Conservation (phyloP, 352 stramenopile genomes). For the Pythium rishiriense region DNA sequence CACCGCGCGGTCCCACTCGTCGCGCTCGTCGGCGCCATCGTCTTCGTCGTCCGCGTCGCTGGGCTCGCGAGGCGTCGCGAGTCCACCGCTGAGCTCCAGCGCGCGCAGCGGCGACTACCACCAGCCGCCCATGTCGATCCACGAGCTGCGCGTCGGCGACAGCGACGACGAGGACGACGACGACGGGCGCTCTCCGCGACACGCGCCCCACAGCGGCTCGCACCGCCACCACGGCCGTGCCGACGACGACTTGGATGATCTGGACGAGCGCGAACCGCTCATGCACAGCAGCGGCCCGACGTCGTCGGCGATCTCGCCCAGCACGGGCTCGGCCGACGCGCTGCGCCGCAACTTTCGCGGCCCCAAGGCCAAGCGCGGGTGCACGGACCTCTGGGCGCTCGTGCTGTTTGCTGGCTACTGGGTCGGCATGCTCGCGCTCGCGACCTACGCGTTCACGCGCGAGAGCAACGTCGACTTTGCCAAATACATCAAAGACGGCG, state of each 20-base stretch:
- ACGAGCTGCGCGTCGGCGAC: slow-evolving; percentile 20
- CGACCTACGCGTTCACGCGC: slow-evolving; percentile 62
- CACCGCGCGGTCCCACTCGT: not conserved
- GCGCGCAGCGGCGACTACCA: slow-evolving; percentile 9
- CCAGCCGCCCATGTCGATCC: not conserved
- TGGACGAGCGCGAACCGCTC: slow-evolving; percentile 49
- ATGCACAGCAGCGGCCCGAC: slow-evolving; percentile 32
- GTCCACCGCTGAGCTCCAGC: slow-evolving; percentile 3
- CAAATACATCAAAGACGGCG: slow-evolving; percentile 76
- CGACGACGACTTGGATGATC: slow-evolving; percentile 21
- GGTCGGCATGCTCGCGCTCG: slow-evolving; percentile 76
- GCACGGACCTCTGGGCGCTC: slow-evolving; percentile 64
- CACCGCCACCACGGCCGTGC: not conserved
- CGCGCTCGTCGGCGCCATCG: slow-evolving; percentile 2
- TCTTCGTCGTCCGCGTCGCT: not conserved
- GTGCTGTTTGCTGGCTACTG: slow-evolving; percentile 63
- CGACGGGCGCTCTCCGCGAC: slow-evolving; percentile 6
- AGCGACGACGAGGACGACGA: slow-evolving; percentile 26
- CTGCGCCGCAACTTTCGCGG: slow-evolving; percentile 47
- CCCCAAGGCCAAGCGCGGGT: slow-evolving; percentile 42
- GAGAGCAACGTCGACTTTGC: slow-evolving; percentile 68
- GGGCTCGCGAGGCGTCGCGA: not conserved
- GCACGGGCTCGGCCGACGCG: slow-evolving; percentile 38
- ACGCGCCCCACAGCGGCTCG: not conserved
- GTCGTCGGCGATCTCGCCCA: slow-evolving; percentile 49